phyloP scores from a whole-genome alignment of 2,329 filamentous ascomycete genomes.

The Stagonosporopsis vannaccii region DNA sequence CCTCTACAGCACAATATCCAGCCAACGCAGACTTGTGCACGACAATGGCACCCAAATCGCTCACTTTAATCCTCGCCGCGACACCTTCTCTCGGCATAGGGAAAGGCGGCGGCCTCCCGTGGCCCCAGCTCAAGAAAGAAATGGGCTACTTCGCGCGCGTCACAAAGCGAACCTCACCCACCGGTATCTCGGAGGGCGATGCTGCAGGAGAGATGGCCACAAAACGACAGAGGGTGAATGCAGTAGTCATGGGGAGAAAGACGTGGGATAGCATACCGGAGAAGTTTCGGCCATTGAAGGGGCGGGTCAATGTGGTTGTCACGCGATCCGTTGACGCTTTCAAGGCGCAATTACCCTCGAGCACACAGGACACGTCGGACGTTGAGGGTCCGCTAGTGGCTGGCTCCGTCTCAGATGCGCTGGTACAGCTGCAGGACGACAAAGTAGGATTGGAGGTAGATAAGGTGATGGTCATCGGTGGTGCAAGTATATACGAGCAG shows the following conservation, averaged over 20 bases:
- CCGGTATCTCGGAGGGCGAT: conserved; percentile 10
- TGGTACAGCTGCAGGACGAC: conserved; percentile 58
- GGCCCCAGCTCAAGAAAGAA: conserved; percentile 86
- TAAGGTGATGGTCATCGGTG: conserved; percentile 83
- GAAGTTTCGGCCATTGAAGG: conserved; percentile 79
- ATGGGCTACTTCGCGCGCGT: conserved; percentile 96
- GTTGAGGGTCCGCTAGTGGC: conserved; percentile 61
- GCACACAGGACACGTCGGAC: neutral
- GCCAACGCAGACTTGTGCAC: neutral
- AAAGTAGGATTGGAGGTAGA: conserved; percentile 18
- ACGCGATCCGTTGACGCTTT: conserved; percentile 56
- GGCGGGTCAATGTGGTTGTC: conserved; percentile 83
- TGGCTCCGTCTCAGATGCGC: conserved; percentile 58
- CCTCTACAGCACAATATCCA: neutral
- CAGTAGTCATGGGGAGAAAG: conserved; percentile 96
- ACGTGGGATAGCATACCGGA: conserved; percentile 92
- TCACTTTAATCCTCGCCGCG: conserved; percentile 94
- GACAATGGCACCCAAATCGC: conserved; percentile 51
- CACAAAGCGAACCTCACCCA: conserved; percentile 69
- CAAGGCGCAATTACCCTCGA: conserved; percentile 14
- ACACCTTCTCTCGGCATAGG: conserved; percentile 93
- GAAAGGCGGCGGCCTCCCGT: conserved; percentile 78
- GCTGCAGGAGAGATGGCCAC: neutral
- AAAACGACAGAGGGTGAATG: conserved; percentile 51
- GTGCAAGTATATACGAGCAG: conserved; percentile 81